These are phyloP conservation scores for Hemileccinum impolitum DNA, from an alignment of 768 basidiomycete genomes.

Conservation along the genomic window DNA sequence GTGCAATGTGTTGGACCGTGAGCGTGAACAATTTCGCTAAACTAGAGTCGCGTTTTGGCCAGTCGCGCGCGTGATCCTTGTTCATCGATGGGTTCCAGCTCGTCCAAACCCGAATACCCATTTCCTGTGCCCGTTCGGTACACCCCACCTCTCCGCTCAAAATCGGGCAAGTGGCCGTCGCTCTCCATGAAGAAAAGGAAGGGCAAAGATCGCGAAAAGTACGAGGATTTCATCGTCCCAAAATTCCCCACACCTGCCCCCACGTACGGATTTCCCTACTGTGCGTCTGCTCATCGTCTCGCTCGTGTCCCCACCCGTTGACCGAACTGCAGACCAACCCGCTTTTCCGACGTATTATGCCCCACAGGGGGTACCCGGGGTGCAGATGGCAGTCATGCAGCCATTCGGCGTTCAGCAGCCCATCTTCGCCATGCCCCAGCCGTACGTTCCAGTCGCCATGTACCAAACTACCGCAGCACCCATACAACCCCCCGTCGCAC, in stretches of 20 bases:
- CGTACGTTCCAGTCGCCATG: slow-evolving; percentile 25
- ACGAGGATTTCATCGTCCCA: slow-evolving; percentile 14
- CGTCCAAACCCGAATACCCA: slow-evolving; percentile 18
- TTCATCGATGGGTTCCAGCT: slow-evolving; percentile 24
- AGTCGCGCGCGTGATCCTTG: too few relatives aligned
- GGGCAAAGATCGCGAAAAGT: slow-evolving; percentile 16
- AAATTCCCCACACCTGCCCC: slow-evolving; percentile 14
- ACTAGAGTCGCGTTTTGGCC: neutral
- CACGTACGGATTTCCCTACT: slow-evolving; percentile 20
- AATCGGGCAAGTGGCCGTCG: slow-evolving; percentile 17
- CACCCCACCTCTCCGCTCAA: slow-evolving; percentile 2
- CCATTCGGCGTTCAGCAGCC: slow-evolving; percentile 28
- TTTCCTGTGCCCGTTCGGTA: slow-evolving; percentile 24
- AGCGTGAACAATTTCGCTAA: neutral
- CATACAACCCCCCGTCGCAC: slow-evolving; percentile 11
- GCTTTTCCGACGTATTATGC: slow-evolving; percentile 28
- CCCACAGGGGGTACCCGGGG: slow-evolving; percentile 16
- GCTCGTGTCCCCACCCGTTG: slow-evolving; percentile 1
- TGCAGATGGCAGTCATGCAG: slow-evolving; percentile 21
- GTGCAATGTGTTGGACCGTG: too few relatives aligned
- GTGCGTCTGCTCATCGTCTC: slow-evolving; percentile 14
- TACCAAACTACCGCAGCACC: slow-evolving; percentile 13
- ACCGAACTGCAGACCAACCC: slow-evolving; percentile 21
- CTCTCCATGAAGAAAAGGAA: slow-evolving; percentile 16
- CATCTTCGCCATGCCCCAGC: slow-evolving; percentile 25